Percentiles rank a stretch among this genome's conserved stretches.
Evolutionary conservation across 257 asterid species (phyloP).

Genomic region (Ophiorrhiza pumila): DNA sequence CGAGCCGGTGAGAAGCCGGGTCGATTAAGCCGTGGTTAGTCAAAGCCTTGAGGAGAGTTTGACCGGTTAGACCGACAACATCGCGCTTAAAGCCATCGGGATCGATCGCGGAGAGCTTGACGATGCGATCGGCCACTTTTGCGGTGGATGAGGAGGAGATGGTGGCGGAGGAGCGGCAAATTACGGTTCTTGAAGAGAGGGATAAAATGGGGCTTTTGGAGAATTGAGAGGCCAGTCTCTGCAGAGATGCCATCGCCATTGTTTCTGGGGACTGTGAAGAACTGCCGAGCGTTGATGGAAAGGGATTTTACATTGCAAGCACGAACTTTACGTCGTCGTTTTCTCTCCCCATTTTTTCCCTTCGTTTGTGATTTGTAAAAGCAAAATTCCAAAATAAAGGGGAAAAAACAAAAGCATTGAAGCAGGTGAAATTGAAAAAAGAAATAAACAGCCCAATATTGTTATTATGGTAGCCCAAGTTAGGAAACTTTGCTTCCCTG

Average conservation of each 20-base stretch:
- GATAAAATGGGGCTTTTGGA: constrained; percentile 26
- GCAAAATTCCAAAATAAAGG: too few species aligned
- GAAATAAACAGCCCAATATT: too few species aligned
- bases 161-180: constrained; percentile 33
- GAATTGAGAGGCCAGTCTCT: constrained; percentile 36
- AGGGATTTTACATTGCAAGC: not conserved
- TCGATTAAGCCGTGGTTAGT: constrained; percentile 71
- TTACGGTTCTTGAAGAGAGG: constrained; percentile 22
- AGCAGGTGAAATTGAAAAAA: too few species aligned
- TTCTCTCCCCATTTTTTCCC: too few species aligned
- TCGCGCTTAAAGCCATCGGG: constrained; percentile 67
- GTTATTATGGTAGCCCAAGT: too few species aligned
- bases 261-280: not conserved
- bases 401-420: too few species aligned
- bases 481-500: too few species aligned
- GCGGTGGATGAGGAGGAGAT: constrained; percentile 42
- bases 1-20: constrained; percentile 89
- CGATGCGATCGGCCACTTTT: constrained; percentile 86
- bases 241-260: constrained; percentile 39
- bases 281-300: constrained; percentile 11
- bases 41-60: constrained; percentile 81
- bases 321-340: not conserved
- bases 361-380: too few species aligned
- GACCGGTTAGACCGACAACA: constrained; percentile 69
- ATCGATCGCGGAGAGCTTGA: constrained; percentile 73